phyloP scores from a whole-genome alignment of 2,329 filamentous ascomycete species.

The Phialophora expanda region DNA sequence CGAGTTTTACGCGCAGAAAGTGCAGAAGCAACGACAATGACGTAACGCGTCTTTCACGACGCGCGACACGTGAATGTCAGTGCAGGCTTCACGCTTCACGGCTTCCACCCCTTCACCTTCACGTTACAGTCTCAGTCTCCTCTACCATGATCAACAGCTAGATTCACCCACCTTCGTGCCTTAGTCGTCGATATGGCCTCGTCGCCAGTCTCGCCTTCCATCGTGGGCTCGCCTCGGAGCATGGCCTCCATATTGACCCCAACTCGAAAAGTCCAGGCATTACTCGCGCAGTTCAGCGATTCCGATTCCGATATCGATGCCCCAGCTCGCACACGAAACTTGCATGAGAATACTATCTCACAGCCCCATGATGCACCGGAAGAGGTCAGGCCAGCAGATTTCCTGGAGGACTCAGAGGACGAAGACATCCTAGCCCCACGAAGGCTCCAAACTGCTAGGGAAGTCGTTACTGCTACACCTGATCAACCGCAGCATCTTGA shows the following conservation, averaged over 20 bases:
- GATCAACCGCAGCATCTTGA: background rate
- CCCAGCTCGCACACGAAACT: conserved; percentile 4
- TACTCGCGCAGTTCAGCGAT: conserved; percentile 57
- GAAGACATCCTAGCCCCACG: conserved; percentile 44
- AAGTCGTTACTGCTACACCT: background rate
- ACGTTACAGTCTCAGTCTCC: background rate
- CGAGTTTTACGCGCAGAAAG: background rate
- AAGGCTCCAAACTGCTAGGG: background rate
- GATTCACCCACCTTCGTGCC: no score
- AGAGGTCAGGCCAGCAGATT: background rate
- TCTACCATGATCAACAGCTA: conserved; percentile 1
- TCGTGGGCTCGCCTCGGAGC: conserved; percentile 20
- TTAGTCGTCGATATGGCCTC: conserved; percentile 24
- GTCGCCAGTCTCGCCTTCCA: conserved; percentile 22
- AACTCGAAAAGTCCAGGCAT: conserved; percentile 55
- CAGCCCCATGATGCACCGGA: background rate
- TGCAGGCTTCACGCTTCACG: background rate
- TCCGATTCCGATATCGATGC: conserved; percentile 49
- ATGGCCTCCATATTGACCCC: conserved; percentile 39
- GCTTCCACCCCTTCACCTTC: background rate
- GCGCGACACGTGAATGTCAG: conserved; percentile 6
- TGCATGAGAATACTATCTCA: background rate
- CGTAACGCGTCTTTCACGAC: background rate
- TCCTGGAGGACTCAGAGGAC: conserved; percentile 49
- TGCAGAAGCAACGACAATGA: background rate